Evolutionary conservation across 2,329 filamentous ascomycete species (phyloP).

Genomic region (Hymenoscyphus salicellus): DNA sequence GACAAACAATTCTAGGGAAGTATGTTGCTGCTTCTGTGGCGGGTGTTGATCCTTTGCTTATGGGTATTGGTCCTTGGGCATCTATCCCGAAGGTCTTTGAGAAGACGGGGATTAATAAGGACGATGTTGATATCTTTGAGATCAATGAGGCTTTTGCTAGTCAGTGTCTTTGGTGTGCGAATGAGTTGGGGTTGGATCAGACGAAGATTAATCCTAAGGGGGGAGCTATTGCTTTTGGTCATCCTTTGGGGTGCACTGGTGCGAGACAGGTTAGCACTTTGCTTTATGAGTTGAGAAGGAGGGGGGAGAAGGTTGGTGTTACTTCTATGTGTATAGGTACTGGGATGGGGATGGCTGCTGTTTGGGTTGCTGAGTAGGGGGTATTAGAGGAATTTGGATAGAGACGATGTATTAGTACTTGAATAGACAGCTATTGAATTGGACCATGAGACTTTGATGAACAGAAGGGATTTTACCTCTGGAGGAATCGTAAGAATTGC

Average conservation of each 20-base stretch:
- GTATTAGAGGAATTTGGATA: neutral
- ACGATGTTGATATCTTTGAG: conserved; percentile 95
- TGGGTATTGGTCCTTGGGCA: conserved; percentile 94
- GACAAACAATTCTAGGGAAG: conserved; percentile 88
- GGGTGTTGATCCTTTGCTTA: conserved; percentile 87
- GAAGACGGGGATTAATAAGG: conserved; percentile 79
- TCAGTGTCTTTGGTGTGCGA: conserved; percentile 90
- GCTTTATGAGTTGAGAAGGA: conserved; percentile 84
- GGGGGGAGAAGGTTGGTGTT: conserved; percentile 78
- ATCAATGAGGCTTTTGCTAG: conserved; percentile 99
- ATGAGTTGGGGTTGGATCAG: conserved; percentile 76
- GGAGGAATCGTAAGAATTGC: too few species aligned
- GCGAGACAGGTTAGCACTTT: conserved; percentile 90
- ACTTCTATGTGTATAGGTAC: conserved; percentile 97
- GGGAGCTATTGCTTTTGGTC: conserved; percentile 92
- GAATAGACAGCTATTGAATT: conserved; percentile 12
- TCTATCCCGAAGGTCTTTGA: conserved; percentile 89
- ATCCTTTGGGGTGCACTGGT: conserved; percentile 91
- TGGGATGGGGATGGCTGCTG: conserved; percentile 95
- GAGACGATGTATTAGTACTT: conserved; percentile 18
- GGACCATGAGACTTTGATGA: neutral
- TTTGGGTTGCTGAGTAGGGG: conserved; percentile 86
- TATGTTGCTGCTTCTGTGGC: conserved; percentile 82
- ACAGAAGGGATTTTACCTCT: neutral
- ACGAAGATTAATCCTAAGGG: conserved; percentile 98